Evolutionary conservation across 2,329 filamentous ascomycete species (phyloP), one percentile per base, ranked within the genome.

Genomic region (Apiospora kogelbergensis): DNA sequence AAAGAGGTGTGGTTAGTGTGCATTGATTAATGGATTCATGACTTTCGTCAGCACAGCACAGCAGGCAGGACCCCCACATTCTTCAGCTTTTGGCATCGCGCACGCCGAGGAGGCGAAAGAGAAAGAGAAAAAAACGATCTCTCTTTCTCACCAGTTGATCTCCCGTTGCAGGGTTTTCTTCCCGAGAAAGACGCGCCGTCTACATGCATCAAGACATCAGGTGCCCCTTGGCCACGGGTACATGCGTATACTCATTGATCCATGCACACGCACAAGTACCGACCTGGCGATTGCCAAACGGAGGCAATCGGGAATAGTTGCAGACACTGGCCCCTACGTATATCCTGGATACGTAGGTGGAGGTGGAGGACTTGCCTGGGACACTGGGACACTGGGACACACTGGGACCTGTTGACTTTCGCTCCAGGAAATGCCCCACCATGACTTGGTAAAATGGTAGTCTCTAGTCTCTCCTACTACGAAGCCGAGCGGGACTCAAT

Each of bases 391-490:
- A 6, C 33, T 37, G 33, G 42, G 42, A 20, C 44, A 6, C 6
- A 45, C 44, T 45, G 44, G 17, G n/a, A 57, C 26, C 37, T 33
- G 53, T 60, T 37, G 53, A 60, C 53, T n/a, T n/a, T 60, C 53
- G 30, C 48, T 57, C 30, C 53, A 60, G 37, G 30, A 33, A 60
- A 11, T 60, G 53, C 53, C 53, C 53, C 53, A 60, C 53, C 53
- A 60, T 60, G 30, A 60, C 53, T 60, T 37, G 26, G 53, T 37
- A 60, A 60, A 60, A 37, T 60, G 53, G 53, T 60, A 60, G 53
- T 60, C 30, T 60, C 48, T 37, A 60, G 53, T 60, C 53, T 60
- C 30, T 60, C 53, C 53, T 60, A 60, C 53, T n/a, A 60, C 53
- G 30, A 60, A 60, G 53, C 30, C 53, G 53, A 30, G 53, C 53